Base-by-base conservation (phyloP, 2,329 filamentous ascomycete species). In the Passalora sequoiae region DNA sequence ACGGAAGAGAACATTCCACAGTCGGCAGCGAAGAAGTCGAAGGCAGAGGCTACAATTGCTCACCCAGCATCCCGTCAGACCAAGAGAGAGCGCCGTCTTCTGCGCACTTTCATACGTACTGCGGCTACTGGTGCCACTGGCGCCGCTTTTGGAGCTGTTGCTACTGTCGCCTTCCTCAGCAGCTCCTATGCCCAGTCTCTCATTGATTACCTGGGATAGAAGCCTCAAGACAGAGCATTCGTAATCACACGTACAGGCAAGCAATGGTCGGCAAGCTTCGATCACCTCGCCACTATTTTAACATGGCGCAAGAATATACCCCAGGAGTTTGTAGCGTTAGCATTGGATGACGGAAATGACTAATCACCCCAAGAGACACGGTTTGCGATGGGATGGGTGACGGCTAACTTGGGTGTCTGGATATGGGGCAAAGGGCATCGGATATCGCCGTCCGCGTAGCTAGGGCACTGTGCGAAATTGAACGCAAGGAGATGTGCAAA, bases 151-250 rank as follows among this genome's bases (percentile, higher is more conserved):
- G 59, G 59, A 24, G 49, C 48, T 3, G 49, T 50, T 19, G 57
- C 51, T 17, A 51, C 49, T 13, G 38, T 57, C 20, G 56, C 56
- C 4, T 58, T 61, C 43, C 43, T 61, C 16, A 51, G 46, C 28
- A 59, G 55, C 44, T 46, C 57, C 6, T 51, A 54, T 32, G 56
- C 53, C 22, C 44, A 57, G 44, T 48, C 43, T 25, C 30, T 57
- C n/a, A 49, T 57, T 7, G 47, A 58, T 19, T 57, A 51, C 29
- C 38, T 56, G 19, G 43, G 33, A 15, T 57, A 42, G 51, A 9
- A n/a, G 6, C 12, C 20, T 16, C 7, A 15, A 6, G 9, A 4
- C n/a, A n/a, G 24, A 13, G 19, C n/a, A 27, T 15, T 28, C 2
- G 3, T n/a, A 10, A n/a, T 24, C 6, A 12, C 16, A n/a, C 17